phyloP scores from a whole-genome alignment of 805 yeast species.

The Metschnikowia amazonensis region DNA sequence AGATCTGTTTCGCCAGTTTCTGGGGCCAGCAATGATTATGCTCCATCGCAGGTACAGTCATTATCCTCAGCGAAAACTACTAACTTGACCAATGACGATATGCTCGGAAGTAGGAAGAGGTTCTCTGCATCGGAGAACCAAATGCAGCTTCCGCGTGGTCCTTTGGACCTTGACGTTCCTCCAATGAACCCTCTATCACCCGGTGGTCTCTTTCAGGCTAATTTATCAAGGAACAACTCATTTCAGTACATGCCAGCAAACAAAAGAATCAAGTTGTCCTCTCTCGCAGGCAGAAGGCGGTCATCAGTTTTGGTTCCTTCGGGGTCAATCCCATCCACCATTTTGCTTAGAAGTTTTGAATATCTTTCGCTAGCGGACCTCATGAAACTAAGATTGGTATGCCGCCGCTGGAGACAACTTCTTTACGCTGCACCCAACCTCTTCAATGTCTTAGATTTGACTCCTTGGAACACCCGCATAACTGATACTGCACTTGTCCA shows the following conservation, averaged over 20 bases:
- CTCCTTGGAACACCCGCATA: constrained; percentile 58
- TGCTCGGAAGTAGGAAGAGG: constrained; percentile 13
- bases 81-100: constrained; percentile 7
- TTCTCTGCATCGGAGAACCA: constrained; percentile 9
- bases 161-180: constrained; percentile 28
- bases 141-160: constrained; percentile 14
- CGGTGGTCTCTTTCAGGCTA: constrained; percentile 3
- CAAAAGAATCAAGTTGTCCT: constrained; percentile 48
- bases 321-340: constrained; percentile 59
- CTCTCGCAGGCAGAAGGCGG: constrained; percentile 43
- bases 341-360: constrained; percentile 52
- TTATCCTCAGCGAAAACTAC: constrained; percentile 6
- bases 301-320: constrained; percentile 52
- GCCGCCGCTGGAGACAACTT: constrained; percentile 66
- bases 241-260: constrained; percentile 55
- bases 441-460: constrained; percentile 50
- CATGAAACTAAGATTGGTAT: constrained; percentile 56
- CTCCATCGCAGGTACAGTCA: background rate
- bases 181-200: constrained; percentile 35
- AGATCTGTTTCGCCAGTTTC: constrained; percentile 19
- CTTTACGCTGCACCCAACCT: constrained; percentile 54
- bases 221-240: constrained; percentile 20
- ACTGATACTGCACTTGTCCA: constrained; percentile 54
- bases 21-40: constrained; percentile 11
- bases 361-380: constrained; percentile 53